Evolutionary conservation across 176 grass and related monocot species (phyloP).

Genomic region (Musa itinerans): DNA sequence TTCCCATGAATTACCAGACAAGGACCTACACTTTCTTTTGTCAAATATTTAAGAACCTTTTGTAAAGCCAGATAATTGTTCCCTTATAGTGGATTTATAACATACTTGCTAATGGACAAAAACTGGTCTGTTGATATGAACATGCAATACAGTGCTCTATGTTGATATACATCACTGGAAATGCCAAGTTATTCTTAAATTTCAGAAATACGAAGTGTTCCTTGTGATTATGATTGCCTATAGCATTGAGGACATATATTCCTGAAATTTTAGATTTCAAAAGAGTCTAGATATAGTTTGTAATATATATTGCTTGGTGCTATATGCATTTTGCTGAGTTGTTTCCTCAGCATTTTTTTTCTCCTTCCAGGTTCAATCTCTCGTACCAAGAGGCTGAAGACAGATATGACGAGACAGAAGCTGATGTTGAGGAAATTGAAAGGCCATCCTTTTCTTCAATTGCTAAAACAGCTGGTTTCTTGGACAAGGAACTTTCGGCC

Average conservation of each 20-base stretch:
- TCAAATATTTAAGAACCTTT: too few relatives aligned
- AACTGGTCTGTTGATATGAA: too few relatives aligned
- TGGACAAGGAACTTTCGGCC: conserved; percentile 79
- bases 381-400: conserved; percentile 48
- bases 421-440: conserved; percentile 43
- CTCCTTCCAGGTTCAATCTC: conserved; percentile 54
- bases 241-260: too few relatives aligned
- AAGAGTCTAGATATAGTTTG: background rate
- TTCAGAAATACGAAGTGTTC: background rate
- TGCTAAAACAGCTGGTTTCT: conserved; percentile 44
- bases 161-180: too few relatives aligned
- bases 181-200: too few relatives aligned
- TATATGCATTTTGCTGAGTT: background rate
- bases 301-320: background rate
- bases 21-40: too few relatives aligned
- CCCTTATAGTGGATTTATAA: background rate
- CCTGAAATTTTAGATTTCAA: too few relatives aligned
- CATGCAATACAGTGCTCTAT: too few relatives aligned
- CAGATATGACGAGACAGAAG: conserved; percentile 30
- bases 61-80: too few relatives aligned
- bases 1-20: too few relatives aligned
- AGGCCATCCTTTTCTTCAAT: conserved; percentile 62
- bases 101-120: too few relatives aligned
- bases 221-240: background rate
- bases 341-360: background rate